These are phyloP conservation scores for Lactarius hengduanensis DNA, from an alignment of 768 basidiomycete species.

Conservation along the genomic window DNA sequence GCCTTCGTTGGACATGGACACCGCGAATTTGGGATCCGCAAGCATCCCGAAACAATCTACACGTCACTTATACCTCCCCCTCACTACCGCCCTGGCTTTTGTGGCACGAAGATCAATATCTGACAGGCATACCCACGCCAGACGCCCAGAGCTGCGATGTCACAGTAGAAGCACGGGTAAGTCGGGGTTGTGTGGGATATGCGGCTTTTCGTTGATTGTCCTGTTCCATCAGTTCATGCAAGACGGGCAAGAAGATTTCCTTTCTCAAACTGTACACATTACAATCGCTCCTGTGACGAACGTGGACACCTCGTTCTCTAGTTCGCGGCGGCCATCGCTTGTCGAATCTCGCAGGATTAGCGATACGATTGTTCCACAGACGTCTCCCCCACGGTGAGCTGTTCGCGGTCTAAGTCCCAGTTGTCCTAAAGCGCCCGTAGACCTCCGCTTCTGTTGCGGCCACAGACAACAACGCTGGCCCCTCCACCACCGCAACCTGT, in stretches of 20 bases:
- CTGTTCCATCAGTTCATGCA: constrained; percentile 53
- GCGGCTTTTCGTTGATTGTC: constrained; percentile 20
- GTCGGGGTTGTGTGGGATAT: constrained; percentile 32
- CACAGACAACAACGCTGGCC: constrained; percentile 33
- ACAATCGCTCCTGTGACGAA: constrained; percentile 66
- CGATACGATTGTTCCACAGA: constrained; percentile 41
- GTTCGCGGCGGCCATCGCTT: constrained; percentile 48
- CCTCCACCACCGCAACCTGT: constrained; percentile 36
- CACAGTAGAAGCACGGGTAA: constrained; percentile 71
- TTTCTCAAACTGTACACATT: constrained; percentile 66
- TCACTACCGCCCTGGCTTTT: constrained; percentile 80
- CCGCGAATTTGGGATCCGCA: constrained; percentile 98
- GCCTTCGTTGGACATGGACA: constrained; percentile 83
- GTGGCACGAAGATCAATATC: constrained; percentile 75
- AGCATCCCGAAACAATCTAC: constrained; percentile 74
- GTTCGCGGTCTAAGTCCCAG: constrained; percentile 22
- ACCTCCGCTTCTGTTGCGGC: constrained; percentile 33
- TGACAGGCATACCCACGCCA: constrained; percentile 76
- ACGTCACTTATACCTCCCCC: constrained; percentile 79
- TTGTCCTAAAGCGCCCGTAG: constrained; percentile 12
- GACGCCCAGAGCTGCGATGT: constrained; percentile 77
- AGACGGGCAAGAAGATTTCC: constrained; percentile 70
- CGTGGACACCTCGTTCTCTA: constrained; percentile 43
- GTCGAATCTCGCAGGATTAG: constrained; percentile 44
- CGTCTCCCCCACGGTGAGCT: constrained; percentile 35